Evolutionary conservation across 768 basidiomycete genomes (phyloP).

Genomic region (Lyophyllum atratum): DNA sequence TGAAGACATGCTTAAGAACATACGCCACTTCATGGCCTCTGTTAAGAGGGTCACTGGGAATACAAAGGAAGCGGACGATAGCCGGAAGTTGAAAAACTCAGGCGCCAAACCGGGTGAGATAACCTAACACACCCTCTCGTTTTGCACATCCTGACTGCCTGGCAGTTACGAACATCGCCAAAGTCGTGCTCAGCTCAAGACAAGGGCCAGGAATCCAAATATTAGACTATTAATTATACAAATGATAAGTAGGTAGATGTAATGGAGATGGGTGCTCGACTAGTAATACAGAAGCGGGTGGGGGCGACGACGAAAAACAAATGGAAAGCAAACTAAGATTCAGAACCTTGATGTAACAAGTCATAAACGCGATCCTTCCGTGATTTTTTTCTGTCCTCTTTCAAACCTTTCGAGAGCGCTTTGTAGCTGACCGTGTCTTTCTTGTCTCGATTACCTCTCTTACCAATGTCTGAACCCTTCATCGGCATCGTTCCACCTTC

Average conservation of each 20-base stretch:
- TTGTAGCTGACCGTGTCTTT: constrained; percentile 37
- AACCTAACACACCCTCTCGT: constrained; percentile 10
- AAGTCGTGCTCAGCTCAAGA: constrained; percentile 81
- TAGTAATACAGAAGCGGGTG: constrained; percentile 13
- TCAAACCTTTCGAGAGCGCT: constrained; percentile 38
- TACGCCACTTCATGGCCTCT: constrained; percentile 71
- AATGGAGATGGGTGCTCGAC: constrained; percentile 1
- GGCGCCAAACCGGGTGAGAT: constrained; percentile 51
- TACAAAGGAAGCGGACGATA: constrained; percentile 52
- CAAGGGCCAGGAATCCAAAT: constrained; percentile 91
- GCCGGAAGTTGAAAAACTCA: constrained; percentile 34
- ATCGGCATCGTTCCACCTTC: constrained; percentile 25
- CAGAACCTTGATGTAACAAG: constrained; percentile 6
- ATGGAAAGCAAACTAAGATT: neutral
- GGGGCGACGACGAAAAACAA: constrained; percentile 3
- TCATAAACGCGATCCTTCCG: constrained; percentile 23
- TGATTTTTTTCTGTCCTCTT: constrained; percentile 37
- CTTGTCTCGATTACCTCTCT: constrained; percentile 37
- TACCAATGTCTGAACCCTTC: constrained; percentile 58
- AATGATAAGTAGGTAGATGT: constrained; percentile 17
- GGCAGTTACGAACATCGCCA: constrained; percentile 73
- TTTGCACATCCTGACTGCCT: constrained; percentile 6
- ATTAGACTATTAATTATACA: constrained; percentile 59
- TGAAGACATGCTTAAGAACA: constrained; percentile 77
- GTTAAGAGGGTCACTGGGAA: constrained; percentile 80